Evolutionary conservation across 805 yeast species (phyloP).

Genomic region (Spathaspora gorwiae): DNA sequence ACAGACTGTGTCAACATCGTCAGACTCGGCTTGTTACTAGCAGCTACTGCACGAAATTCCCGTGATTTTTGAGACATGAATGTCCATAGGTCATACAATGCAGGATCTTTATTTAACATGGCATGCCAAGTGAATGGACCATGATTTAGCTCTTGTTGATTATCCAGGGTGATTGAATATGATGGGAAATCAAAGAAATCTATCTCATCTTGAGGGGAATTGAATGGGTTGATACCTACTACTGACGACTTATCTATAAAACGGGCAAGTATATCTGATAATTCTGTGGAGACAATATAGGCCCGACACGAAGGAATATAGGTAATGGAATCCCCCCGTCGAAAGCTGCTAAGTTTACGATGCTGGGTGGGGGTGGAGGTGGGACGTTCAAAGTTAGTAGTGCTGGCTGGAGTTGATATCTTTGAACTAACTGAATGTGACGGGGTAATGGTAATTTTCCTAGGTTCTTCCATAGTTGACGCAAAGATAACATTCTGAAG

Average conservation of each 20-base stretch:
- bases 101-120: slow-evolving; percentile 42
- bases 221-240: slow-evolving; percentile 19
- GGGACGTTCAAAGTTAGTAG: not conserved
- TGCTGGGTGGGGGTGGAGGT: not conserved
- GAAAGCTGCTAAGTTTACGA: not conserved
- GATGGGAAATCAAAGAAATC: slow-evolving; percentile 41
- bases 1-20: not conserved
- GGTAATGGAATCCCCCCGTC: not conserved
- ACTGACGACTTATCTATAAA: slow-evolving; percentile 2
- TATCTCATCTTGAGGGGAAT: slow-evolving; percentile 27
- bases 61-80: slow-evolving; percentile 6
- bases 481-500: not conserved
- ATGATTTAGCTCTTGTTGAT: slow-evolving; percentile 36
- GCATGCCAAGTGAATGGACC: slow-evolving; percentile 53
- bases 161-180: slow-evolving; percentile 28
- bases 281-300: slow-evolving; percentile 1
- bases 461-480: not conserved
- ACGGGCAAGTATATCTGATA: not conserved
- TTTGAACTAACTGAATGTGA: not conserved
- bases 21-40: not conserved
- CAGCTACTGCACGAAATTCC: not conserved
- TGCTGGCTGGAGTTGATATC: not conserved
- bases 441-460: not conserved
- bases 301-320: not conserved
- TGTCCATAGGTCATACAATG: slow-evolving; percentile 7